Conservation (phyloP, 352 stramenopile genomes). For the Halophytophthora batemanensis region DNA sequence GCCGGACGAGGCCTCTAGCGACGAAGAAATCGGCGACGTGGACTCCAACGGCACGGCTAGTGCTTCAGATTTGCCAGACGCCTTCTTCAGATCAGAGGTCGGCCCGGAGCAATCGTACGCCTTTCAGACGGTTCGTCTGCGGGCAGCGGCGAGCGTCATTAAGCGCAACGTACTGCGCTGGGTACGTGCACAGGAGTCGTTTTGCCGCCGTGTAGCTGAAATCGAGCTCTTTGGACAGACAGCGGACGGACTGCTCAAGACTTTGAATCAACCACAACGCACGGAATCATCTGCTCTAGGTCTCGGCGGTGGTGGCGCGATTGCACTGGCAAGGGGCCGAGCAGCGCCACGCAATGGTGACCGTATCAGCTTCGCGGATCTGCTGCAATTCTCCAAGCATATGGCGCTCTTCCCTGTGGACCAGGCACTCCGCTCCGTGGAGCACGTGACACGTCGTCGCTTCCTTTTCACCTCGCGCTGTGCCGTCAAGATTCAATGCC, state of each 20-base stretch:
- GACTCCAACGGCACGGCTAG: slow-evolving; percentile 14
- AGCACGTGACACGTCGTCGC: slow-evolving; percentile 52
- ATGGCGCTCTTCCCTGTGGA: slow-evolving; percentile 65
- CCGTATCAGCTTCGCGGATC: slow-evolving; percentile 50
- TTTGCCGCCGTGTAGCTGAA: slow-evolving; percentile 55
- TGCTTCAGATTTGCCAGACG: slow-evolving; percentile 38
- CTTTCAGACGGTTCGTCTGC: slow-evolving; percentile 55
- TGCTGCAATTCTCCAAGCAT: slow-evolving; percentile 70
- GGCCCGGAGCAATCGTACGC: slow-evolving; percentile 38
- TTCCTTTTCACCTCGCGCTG: slow-evolving; percentile 47
- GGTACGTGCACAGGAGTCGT: slow-evolving; percentile 46
- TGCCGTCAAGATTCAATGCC: slow-evolving; percentile 55
- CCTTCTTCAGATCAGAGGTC: slow-evolving; percentile 22
- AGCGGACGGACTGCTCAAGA: slow-evolving; percentile 45
- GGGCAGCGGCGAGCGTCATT: slow-evolving; percentile 53
- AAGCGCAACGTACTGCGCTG: slow-evolving; percentile 57
- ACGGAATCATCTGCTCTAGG: not conserved
- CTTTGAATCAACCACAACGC: slow-evolving; percentile 28
- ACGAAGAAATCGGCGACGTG: slow-evolving; percentile 3
- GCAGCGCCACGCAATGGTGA: slow-evolving; percentile 13
- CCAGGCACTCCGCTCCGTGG: slow-evolving; percentile 50
- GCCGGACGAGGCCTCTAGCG: slow-evolving; percentile 31
- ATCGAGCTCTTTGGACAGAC: slow-evolving; percentile 62
- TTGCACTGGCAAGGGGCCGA: slow-evolving; percentile 29
- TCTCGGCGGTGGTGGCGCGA: slow-evolving; percentile 25